A percentile compares a stretch with the other conserved stretches of the same genome.
phyloP scores from a whole-genome alignment of 176 grass and related monocot genomes.

The Phoenix roebelenii region DNA sequence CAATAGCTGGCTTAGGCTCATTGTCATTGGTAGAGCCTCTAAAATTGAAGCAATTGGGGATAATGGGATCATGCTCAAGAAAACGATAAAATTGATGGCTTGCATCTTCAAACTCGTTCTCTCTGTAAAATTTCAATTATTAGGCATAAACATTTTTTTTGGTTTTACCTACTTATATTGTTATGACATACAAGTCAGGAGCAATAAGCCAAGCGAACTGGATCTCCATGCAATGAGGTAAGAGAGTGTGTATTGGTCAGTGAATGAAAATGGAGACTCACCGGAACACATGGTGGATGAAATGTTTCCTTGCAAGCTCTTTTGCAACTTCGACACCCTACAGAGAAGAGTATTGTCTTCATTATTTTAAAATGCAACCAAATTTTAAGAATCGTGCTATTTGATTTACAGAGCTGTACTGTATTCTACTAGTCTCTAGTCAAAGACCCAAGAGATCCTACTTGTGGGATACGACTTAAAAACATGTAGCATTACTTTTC shows the following conservation, averaged over 20 bases:
- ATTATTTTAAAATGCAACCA: too few species aligned
- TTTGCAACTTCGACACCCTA: conserved; percentile 88
- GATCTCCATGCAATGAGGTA: too few species aligned
- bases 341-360: neutral
- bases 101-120: conserved; percentile 81
- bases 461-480: too few species aligned
- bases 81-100: conserved; percentile 73
- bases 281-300: conserved; percentile 99
- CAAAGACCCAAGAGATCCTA: too few species aligned
- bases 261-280: conserved; percentile 3
- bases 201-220: too few species aligned
- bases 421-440: too few species aligned
- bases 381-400: too few species aligned
- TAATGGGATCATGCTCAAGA: conserved; percentile 73
- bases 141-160: too few species aligned
- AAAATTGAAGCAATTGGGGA: conserved; percentile 73
- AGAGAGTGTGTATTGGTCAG: too few species aligned
- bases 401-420: too few species aligned
- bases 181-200: neutral
- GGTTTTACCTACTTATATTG: too few species aligned
- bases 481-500: too few species aligned
- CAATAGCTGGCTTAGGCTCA: conserved; percentile 43
- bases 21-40: conserved; percentile 62
- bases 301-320: conserved; percentile 81
- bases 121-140: conserved; percentile 24